Evolutionary conservation across 495 filamentous ascomycete species (phyloP).

Genomic region (Lasiosphaeria miniovina): DNA sequence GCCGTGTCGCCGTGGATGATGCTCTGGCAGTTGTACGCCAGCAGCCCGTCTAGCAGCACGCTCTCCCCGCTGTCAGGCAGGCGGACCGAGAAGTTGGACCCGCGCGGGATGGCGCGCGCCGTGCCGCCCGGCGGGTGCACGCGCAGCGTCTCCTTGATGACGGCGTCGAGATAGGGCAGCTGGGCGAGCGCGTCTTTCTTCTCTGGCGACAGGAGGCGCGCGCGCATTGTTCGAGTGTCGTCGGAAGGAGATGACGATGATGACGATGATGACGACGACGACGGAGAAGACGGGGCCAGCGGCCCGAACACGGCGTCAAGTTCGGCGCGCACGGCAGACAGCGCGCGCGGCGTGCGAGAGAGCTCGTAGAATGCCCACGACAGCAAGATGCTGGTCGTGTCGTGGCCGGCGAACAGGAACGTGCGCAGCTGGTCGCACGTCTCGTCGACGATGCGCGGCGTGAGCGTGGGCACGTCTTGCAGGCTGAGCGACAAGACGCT

Average conservation of each 20-base stretch:
- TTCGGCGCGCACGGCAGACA: conserved; percentile 36
- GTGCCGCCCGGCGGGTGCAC: conserved; percentile 36
- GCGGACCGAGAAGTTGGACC: conserved; percentile 16
- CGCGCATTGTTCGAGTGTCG: too few species aligned
- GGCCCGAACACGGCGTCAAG: conserved; percentile 37
- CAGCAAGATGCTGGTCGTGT: conserved; percentile 37
- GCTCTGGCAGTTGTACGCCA: conserved; percentile 14
- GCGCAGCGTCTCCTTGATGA: conserved; percentile 49
- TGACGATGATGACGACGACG: background rate
- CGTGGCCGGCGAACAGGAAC: conserved; percentile 44
- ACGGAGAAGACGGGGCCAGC: background rate
- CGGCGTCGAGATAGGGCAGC: conserved; percentile 39
- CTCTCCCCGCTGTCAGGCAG: background rate
- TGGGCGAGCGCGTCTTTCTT: conserved; percentile 30
- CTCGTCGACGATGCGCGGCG: conserved; percentile 5
- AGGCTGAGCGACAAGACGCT: conserved; percentile 27
- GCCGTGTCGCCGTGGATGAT: conserved; percentile 55
- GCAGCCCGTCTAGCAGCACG: background rate
- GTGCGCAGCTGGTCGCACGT: conserved; percentile 29
- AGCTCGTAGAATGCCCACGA: conserved; percentile 42
- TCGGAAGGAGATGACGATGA: background rate
- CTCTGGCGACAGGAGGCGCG: background rate
- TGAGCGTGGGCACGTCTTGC: conserved; percentile 12
- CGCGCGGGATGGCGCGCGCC: conserved; percentile 30
- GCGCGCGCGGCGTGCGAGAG: conserved; percentile 35